phyloP scores from a whole-genome alignment of 345 rosid genomes.

The Ceriops decandra region DNA sequence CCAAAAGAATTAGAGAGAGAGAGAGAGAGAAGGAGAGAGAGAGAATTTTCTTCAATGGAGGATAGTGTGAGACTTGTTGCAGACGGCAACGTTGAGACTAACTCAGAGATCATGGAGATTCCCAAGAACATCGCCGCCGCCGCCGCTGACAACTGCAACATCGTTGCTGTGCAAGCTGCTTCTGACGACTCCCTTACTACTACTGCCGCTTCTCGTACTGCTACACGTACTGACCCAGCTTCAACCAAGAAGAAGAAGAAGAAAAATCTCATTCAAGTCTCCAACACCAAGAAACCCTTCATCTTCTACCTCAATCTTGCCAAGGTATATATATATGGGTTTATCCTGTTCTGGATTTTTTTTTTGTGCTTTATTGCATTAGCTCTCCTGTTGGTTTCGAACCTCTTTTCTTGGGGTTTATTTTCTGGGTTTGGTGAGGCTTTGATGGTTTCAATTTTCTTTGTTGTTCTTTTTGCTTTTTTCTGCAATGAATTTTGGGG shows the following conservation, averaged over 20 bases:
- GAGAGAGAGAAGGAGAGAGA: slow-evolving; percentile 2
- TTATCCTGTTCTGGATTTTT: not conserved
- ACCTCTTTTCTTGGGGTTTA: not conserved
- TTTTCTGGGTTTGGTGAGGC: not conserved
- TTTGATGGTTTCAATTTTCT: not conserved
- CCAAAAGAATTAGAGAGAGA: not conserved
- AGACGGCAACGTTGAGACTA: slow-evolving; percentile 2
- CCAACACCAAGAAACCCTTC: slow-evolving; percentile 38
- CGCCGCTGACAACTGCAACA: not conserved
- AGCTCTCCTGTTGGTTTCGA: not conserved
- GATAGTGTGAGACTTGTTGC: not conserved
- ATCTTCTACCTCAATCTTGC: slow-evolving; percentile 39
- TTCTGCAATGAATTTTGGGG: not conserved
- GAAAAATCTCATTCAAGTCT: slow-evolving; percentile 25
- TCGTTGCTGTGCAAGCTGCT: not conserved
- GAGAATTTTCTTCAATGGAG: slow-evolving; percentile 22
- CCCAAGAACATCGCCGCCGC: slow-evolving; percentile 8
- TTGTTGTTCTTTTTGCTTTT: not conserved
- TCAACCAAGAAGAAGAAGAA: slow-evolving; percentile 19
- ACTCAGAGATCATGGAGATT: not conserved
- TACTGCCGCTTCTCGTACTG: slow-evolving; percentile 9
- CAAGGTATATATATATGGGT: slow-evolving; percentile 15
- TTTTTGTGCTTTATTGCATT: not conserved
- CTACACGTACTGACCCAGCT: not conserved
- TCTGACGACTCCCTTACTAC: not conserved